Base-by-base conservation (phyloP, 208 protist genomes). In the Zelonia costaricensis region DNA sequence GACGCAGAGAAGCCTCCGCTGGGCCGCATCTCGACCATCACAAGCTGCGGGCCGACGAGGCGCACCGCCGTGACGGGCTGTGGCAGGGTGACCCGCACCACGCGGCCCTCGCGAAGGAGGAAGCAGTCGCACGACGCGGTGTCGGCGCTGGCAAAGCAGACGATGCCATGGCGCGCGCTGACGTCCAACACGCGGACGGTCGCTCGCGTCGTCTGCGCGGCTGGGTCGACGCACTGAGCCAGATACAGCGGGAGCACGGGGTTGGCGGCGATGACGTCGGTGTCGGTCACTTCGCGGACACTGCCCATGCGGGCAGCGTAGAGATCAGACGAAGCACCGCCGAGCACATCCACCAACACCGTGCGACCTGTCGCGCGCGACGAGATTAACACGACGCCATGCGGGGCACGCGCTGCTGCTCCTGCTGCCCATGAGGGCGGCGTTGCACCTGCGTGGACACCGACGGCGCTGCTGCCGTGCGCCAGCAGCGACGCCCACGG, bases 31-130 rank as follows among this genome's bases (percentile, higher is more conserved):
- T 51, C 44, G 23, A 73, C 58, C 0, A 43, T 43, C 2, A 58
- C 66, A 4, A 63, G 23, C 13, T 53, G 44, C 0, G 39, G 33
- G 35, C 66, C 58, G 7, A 78, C 46, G 38, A 73, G 73, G 35
- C 60, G 63, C 46, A 78, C 40, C 25, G 53, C 44, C 54, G 28
- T 33, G 23, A 78, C 48, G 13, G 60, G 54, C 33, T 66, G 45
- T 39, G 76, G 66, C 20, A 65, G 60, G 4, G 63, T 57, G 30
- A 84, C 77, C 35, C 57, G 56, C 49, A 88, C 64, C 20, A 80
- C 54, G 7, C 58, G 54, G 45, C 76, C 72, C 7, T 28, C 25
- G 18, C 55, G 35, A 16, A 78, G 59, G 8, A 73, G 48, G 23
- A 28, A 44, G 28, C 62, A 59, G 13, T 33, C 25, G 22, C 12